Percentiles rank a stretch among this genome's conserved stretches.
These are phyloP conservation scores for Conticribra guillardii DNA, from an alignment of 108 stramenopile species.

Conservation along the genomic window DNA sequence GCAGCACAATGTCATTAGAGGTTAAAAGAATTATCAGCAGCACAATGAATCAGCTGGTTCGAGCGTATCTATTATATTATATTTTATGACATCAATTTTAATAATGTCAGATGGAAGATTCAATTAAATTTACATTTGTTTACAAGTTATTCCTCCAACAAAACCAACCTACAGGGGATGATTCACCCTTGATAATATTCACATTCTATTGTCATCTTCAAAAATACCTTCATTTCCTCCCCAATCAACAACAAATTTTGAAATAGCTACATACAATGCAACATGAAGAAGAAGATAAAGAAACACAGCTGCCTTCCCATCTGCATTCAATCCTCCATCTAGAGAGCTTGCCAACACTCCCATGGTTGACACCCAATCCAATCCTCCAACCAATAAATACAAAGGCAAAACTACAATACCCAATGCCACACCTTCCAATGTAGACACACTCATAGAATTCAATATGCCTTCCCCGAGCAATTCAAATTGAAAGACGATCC, in stretches of 20 bases:
- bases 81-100: too few relatives aligned
- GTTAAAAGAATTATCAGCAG: too few relatives aligned
- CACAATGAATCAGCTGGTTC: too few relatives aligned
- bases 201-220: too few relatives aligned
- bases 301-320: conserved; percentile 34
- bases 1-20: too few relatives aligned
- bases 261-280: conserved; percentile 68
- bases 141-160: too few relatives aligned
- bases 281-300: conserved; percentile 76
- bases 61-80: too few relatives aligned
- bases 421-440: conserved; percentile 47
- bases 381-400: conserved; percentile 73
- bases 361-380: conserved; percentile 80
- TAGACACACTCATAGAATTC: conserved; percentile 35
- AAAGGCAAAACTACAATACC: conserved; percentile 56
- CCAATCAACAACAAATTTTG: conserved; percentile 83
- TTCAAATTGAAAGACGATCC: conserved; percentile 9
- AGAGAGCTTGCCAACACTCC: conserved; percentile 46
- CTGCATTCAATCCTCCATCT: conserved; percentile 38
- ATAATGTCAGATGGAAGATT: too few relatives aligned
- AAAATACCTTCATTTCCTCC: conserved; percentile 44
- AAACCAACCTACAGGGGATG: too few relatives aligned
- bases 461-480: conserved; percentile 9
- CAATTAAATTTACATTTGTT: too few relatives aligned
- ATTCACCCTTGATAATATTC: too few relatives aligned